Base-by-base conservation (phyloP, 139 green algal genomes). In the Ostreobium quekettii region DNA sequence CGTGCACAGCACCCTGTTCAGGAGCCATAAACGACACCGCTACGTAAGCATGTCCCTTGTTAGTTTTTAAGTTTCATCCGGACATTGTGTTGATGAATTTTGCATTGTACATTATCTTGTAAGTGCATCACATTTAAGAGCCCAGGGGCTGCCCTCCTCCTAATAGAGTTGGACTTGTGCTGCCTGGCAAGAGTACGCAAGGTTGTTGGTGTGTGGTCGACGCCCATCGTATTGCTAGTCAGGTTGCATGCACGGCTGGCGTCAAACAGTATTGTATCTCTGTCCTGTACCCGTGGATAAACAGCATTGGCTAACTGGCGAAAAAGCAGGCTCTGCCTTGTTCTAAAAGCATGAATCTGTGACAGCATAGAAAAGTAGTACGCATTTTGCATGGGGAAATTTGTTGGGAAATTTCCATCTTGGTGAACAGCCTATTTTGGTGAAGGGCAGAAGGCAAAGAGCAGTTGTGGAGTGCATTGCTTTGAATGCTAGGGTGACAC, bases 1-100 rank as follows among this genome's bases (percentile, higher is more conserved):
- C 0, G 61, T 81, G 63, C 76, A 81, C 57, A 67, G 61, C 4
- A 63, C 66, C 2, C 60, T 76, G n/a, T n/a, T 59, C 29, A 70
- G 76, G 30, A 38, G 36, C 4, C 67, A 77, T 47, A 49, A 32
- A 28, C 73, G 73, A 7, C 66, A 77, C 33, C 42, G 59, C 42
- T 19, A 53, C 15, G 42, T 53, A 53, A 53, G 15, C 15, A 53
- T 26, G 42, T 53, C 15, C 19, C 19, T 19, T 53, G 11, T 53
- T 11, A 11, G 11, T 53, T 11, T 53, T 53, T 53, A 53, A 53
- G 19, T 53, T 53, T 53, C 42, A 53, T 11, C 42, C 11, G 11
- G 19, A 53, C 11, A 53, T 53, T 53, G 42, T 26, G 19, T 26
- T 26, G 19, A 19, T 11, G 42, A 26, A 53, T n/a, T n/a, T n/a